A percentile compares a stretch with the other conserved stretches of the same genome.
These are phyloP conservation scores for Xylariales sp. DNA, from an alignment of 2,329 filamentous ascomycete species.

Conservation along the genomic window DNA sequence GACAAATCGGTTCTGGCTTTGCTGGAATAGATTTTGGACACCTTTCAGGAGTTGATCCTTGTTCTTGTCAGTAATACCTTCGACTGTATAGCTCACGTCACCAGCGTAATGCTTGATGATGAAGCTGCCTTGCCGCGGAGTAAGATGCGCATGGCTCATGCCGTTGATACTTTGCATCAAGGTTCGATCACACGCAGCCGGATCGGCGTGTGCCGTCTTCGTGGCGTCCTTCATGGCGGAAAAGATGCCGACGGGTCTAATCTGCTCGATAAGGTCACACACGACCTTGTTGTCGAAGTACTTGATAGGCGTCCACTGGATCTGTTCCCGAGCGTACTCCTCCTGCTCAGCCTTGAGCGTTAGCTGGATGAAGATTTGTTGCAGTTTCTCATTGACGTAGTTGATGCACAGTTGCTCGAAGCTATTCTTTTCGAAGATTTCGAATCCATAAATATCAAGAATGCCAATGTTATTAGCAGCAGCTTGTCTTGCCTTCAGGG, in stretches of 20 bases:
- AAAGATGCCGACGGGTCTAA: conserved; percentile 85
- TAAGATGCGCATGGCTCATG: conserved; percentile 87
- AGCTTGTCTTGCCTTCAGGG: conserved; percentile 70
- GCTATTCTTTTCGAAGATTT: conserved; percentile 98
- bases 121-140: conserved; percentile 89
- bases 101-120: conserved; percentile 99
- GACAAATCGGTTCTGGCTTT: conserved; percentile 79
- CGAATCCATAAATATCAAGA: conserved; percentile 97
- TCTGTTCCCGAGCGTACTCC: conserved; percentile 92
- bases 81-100: conserved; percentile 89
- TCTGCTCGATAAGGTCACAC: conserved; percentile 92
- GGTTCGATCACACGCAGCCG: conserved; percentile 86
- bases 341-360: conserved; percentile 97
- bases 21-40: conserved; percentile 77
- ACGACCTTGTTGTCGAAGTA: conserved; percentile 99
- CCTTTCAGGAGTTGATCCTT: conserved; percentile 97
- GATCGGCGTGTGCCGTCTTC: conserved; percentile 96
- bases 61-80: conserved; percentile 99
- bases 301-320: conserved; percentile 97
- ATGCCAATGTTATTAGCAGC: conserved; percentile 88
- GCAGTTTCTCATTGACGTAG: conserved; percentile 98
- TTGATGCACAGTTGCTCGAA: conserved; percentile 99
- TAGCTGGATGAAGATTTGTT: conserved; percentile 98
- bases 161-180: conserved; percentile 92
- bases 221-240: conserved; percentile 96